A percentile compares a stretch with the other conserved stretches of the same genome.
Conservation (phyloP, 352 stramenopile species). For the Sclerospora graminicola region DNA sequence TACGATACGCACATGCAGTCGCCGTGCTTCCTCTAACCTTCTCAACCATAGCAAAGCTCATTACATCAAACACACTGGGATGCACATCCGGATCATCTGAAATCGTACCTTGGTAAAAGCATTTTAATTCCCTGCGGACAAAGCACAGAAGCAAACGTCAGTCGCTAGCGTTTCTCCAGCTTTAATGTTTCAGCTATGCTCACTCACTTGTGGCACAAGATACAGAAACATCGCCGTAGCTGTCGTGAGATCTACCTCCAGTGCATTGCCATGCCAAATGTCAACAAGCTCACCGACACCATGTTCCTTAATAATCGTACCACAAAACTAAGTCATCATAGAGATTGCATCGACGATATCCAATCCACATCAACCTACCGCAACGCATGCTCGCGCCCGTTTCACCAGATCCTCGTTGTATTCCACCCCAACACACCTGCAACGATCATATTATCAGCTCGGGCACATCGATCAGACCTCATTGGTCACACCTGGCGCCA, state of each 20-base stretch:
- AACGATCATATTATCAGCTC: not conserved
- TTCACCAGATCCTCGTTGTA: constrained; percentile 54
- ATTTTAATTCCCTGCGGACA: constrained; percentile 46
- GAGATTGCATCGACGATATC: not conserved
- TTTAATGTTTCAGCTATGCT: constrained; percentile 6
- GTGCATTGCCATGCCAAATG: constrained; percentile 52
- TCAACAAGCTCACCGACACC: constrained; percentile 33
- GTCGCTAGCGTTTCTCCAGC: constrained; percentile 2
- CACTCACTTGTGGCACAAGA: constrained; percentile 55
- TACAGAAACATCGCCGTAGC: constrained; percentile 76
- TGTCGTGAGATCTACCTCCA: constrained; percentile 41
- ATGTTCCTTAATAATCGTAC: constrained; percentile 35
- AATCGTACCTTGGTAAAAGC: constrained; percentile 54
- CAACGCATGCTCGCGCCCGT: constrained; percentile 31
- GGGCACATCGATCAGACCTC: not conserved
- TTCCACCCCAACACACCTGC: constrained; percentile 64
- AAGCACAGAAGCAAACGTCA: constrained; percentile 3
- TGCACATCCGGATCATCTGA: not conserved
- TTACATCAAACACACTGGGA: no score
- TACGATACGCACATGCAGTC: constrained; percentile 52
- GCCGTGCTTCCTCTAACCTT: constrained; percentile 60
- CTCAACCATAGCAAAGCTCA: not conserved
- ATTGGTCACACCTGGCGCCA: constrained; percentile 22
- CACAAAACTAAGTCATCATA: not conserved
- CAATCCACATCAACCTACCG: constrained; percentile 19